Conservation (phyloP, 73 alveolate species). For the Stentor roeselii region DNA sequence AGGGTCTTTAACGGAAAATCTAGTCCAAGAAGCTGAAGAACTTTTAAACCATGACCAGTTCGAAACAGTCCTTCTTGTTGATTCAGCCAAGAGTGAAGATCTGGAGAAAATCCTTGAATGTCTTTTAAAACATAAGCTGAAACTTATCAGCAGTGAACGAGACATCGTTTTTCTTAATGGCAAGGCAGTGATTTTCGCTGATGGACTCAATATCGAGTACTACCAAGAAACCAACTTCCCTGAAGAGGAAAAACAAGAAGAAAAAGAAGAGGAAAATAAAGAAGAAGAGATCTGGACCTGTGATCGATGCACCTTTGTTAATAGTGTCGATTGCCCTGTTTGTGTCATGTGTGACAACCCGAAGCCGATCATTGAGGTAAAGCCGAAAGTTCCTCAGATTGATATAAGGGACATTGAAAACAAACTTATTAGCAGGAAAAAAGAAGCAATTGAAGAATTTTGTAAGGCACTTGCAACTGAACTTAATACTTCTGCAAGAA, state of each 20-base stretch:
- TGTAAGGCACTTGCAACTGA: constrained; percentile 20
- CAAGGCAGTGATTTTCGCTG: constrained; percentile 35
- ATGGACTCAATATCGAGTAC: constrained; percentile 49
- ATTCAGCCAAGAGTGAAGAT: constrained; percentile 15
- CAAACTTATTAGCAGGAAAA: constrained; percentile 20
- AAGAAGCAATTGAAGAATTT: constrained; percentile 27
- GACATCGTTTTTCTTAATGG: constrained; percentile 15
- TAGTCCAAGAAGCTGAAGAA: constrained; percentile 18
- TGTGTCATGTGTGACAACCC: constrained; percentile 77
- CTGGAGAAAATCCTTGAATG: constrained; percentile 24
- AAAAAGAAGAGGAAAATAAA: constrained; percentile 40
- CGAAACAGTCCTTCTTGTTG: constrained; percentile 29
- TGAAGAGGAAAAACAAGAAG: constrained; percentile 52
- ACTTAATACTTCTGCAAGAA: constrained; percentile 26
- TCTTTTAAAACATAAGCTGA: constrained; percentile 18
- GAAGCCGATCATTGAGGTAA: constrained; percentile 47
- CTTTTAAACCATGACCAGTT: constrained; percentile 26
- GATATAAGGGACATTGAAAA: constrained; percentile 28
- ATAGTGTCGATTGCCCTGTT: constrained; percentile 49
- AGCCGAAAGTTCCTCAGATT: not conserved
- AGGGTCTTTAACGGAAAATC: constrained; percentile 11
- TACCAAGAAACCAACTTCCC: constrained; percentile 42
- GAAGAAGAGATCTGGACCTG: constrained; percentile 67
- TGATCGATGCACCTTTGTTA: constrained; percentile 66
- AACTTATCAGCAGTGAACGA: constrained; percentile 17